phyloP scores from a whole-genome alignment of 169 alveolate species.

The Nephromyces sp. region DNA sequence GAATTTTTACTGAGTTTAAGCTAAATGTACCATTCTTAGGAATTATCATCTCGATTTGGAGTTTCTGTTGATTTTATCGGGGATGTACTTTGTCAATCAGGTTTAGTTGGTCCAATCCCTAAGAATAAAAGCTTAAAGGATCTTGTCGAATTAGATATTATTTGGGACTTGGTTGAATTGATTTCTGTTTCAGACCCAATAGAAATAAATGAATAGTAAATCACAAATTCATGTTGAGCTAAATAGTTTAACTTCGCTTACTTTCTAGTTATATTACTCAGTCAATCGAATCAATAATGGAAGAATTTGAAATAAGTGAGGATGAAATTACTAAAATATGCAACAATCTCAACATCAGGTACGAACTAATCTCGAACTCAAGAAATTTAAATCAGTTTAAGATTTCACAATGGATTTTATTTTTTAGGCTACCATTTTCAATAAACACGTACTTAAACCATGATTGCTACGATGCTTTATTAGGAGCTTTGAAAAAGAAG shows the following conservation, averaged over 20 bases:
- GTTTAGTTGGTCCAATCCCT: background rate
- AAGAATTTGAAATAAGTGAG: background rate
- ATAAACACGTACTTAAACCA: background rate
- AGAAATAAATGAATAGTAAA: background rate
- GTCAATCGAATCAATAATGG: background rate
- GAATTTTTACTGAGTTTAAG: too few species aligned
- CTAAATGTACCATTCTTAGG: too few species aligned
- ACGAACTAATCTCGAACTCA: too few species aligned
- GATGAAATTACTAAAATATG: background rate
- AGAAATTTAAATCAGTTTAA: too few species aligned
- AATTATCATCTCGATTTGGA: background rate
- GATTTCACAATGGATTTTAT: too few species aligned
- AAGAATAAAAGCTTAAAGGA: background rate
- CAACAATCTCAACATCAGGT: too few species aligned
- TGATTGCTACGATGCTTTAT: background rate
- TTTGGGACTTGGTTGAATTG: background rate
- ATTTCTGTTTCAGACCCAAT: background rate
- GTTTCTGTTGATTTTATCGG: background rate
- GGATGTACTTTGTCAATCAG: background rate
- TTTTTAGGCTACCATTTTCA: background rate
- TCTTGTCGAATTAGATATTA: background rate
- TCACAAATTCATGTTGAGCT: background rate
- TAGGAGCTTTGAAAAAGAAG: too few species aligned
- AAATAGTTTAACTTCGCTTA: background rate
- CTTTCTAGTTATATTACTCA: background rate